These are phyloP conservation scores for Prunus mira DNA, from an alignment of 306 rosid genomes.

Conservation along the genomic window DNA sequence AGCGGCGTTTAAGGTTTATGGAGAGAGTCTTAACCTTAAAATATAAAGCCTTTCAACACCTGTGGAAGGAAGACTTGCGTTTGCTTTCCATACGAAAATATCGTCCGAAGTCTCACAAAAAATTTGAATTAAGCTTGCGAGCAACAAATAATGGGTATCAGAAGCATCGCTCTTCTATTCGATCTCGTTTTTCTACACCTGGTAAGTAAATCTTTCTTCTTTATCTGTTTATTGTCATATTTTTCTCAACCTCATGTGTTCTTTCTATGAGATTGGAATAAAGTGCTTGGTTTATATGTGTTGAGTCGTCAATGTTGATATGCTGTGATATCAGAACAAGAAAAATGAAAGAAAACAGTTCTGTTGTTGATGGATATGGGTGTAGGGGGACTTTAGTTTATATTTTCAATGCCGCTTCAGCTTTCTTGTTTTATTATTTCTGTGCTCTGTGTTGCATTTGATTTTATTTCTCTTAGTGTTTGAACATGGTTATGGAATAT, in stretches of 20 bases:
- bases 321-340: background rate
- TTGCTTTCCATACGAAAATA: constrained; percentile 55
- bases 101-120: constrained; percentile 73
- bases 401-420: no score
- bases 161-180: constrained; percentile 76
- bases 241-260: background rate
- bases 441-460: background rate
- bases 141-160: constrained; percentile 42
- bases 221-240: background rate
- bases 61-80: constrained; percentile 84
- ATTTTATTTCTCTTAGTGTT: background rate
- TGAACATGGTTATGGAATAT: background rate
- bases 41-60: constrained; percentile 70
- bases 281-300: background rate
- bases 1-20: constrained; percentile 56
- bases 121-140: constrained; percentile 60
- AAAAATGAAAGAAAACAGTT: background rate
- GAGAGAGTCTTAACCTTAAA: constrained; percentile 74
- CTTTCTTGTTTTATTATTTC: background rate
- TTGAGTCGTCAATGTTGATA: background rate
- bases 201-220: constrained; percentile 39
- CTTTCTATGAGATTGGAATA: background rate
- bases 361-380: background rate
- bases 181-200: constrained; percentile 64
- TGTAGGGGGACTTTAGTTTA: background rate